phyloP scores from a whole-genome alignment of 2,329 filamentous ascomycete genomes.

The Fusarium sp. region DNA sequence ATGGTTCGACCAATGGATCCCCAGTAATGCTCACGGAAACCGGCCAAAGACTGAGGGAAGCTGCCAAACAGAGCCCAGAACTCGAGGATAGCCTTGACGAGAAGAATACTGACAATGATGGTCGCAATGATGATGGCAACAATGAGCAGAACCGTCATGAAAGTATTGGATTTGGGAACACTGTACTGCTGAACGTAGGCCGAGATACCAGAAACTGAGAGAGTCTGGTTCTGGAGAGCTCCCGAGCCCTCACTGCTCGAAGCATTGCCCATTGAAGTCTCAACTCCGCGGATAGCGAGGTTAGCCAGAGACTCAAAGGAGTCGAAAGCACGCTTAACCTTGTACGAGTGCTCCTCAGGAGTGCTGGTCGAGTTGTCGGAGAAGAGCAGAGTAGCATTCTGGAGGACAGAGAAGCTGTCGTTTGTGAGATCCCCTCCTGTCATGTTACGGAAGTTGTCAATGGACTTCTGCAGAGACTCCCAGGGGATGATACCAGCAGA shows the following conservation, averaged over 20 bases:
- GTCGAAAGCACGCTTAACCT: conserved; percentile 68
- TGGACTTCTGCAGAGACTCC: conserved; percentile 81
- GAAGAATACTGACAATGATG: conserved; percentile 86
- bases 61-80: conserved; percentile 89
- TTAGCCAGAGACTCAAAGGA: conserved; percentile 63
- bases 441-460: conserved; percentile 82
- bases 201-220: conserved; percentile 79
- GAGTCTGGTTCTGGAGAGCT: conserved; percentile 54
- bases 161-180: conserved; percentile 90
- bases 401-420: conserved; percentile 81
- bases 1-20: conserved; percentile 89
- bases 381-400: conserved; percentile 81
- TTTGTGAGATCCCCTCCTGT: conserved; percentile 90
- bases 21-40: conserved; percentile 98
- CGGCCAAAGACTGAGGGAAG: conserved; percentile 82
- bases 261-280: conserved; percentile 59
- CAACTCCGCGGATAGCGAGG: conserved; percentile 67
- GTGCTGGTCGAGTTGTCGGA: conserved; percentile 68
- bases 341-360: conserved; percentile 55
- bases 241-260: conserved; percentile 45
- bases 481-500: conserved; percentile 87
- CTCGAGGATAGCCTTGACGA: conserved; percentile 93
- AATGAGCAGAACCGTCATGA: conserved; percentile 93
- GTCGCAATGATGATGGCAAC: conserved; percentile 88
- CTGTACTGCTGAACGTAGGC: conserved; percentile 85